phyloP scores from a whole-genome alignment of 257 asterid species.

The Solanum pinnatisectum region DNA sequence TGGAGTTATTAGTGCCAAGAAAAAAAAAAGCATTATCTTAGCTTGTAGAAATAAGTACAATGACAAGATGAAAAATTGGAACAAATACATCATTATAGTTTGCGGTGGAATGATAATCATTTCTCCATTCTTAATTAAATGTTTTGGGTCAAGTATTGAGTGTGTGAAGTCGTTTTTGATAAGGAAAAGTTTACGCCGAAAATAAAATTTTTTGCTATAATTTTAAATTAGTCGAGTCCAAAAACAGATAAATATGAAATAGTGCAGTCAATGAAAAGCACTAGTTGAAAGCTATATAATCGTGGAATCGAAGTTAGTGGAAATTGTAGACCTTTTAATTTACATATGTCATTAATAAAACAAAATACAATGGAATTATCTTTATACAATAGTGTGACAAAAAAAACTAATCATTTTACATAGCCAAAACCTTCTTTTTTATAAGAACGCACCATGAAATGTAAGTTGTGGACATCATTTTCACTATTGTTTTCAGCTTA shows the following conservation, averaged over 20 bases:
- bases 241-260: not conserved
- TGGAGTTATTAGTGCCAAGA: not conserved
- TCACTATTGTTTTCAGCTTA: not conserved
- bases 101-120: not conserved
- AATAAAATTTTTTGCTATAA: not conserved
- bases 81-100: not conserved
- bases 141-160: fast-evolving
- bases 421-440: not conserved
- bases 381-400: not conserved
- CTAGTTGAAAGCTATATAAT: not conserved
- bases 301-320: not conserved
- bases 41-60: not conserved
- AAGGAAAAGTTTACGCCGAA: fast-evolving
- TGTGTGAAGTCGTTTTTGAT: not conserved
- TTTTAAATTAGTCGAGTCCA: not conserved
- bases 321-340: not conserved
- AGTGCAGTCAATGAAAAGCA: not conserved
- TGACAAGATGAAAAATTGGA: not conserved
- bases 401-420: not conserved
- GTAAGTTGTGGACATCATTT: not conserved
- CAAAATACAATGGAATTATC: not conserved
- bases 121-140: not conserved
- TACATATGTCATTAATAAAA: not conserved
- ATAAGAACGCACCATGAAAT: not conserved
- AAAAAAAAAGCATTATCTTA: not conserved